Base-by-base conservation (phyloP, 306 rosid genomes). In the Dryas drummondii region DNA sequence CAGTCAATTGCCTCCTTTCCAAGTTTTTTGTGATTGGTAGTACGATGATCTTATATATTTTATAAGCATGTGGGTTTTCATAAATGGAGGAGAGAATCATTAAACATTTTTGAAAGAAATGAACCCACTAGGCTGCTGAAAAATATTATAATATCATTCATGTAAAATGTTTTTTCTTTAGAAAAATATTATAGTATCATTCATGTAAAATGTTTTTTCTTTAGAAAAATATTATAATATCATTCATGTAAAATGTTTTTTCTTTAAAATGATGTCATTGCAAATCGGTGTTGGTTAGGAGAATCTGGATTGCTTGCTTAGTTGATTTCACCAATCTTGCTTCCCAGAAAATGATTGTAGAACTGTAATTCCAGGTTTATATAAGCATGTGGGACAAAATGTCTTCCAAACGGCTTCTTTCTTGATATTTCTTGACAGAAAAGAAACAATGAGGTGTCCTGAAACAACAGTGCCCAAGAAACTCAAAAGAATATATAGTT, bases 11-110 rank as follows among this genome's bases (percentile, higher is more conserved):
- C 83, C 78, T 87, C 65, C 62, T 60, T 37, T 59, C 67, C 65
- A 78, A 78, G 85, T 73, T 73, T 69, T 52, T 67, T 16, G 45
- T 72, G 19, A 46, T 16, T 26, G 48, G 66, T 13, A 65, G 70
- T 79, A 55, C 76, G 49, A 61, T 62, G 77, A 61, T 86, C 66
- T 59, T 50, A 55, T 68, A 60, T 66, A 45, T 19, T 69, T 56
- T 76, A 72, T 64, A 70, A 76, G 59, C 82, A 80, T 78, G 79
- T 78, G 79, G 73, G 27, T 41, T 66, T 46, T 79, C 73, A 52
- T 47, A 51, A 59, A 68, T 66, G 16, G 74, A 62, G 49, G 41
- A n/a, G 37, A 68, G 57, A 48, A 67, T 77, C 58, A 51, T 53
- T 37, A 64, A 70, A 67, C 70, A 69, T 60, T 75, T 61, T 78